Conservation (phyloP, 2,329 filamentous ascomycete species). For the Neofusicoccum sp. region DNA sequence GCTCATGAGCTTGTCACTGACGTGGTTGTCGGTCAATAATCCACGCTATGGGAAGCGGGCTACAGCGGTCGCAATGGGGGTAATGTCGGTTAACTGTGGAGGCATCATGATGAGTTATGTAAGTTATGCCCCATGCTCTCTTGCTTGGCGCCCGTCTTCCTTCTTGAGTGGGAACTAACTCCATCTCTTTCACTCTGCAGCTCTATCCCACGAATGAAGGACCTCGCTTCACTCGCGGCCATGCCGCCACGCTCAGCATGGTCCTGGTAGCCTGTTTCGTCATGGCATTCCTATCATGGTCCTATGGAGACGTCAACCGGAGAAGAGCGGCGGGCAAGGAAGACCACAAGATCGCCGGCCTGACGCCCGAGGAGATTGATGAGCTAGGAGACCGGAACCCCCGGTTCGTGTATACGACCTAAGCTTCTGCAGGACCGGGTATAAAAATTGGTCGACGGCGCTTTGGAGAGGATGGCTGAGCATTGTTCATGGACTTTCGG, state of each 20-base stretch:
- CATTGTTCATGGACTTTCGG: no score
- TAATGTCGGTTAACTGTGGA: conserved; percentile 69
- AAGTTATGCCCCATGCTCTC: conserved; percentile 29
- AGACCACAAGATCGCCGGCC: conserved; percentile 42
- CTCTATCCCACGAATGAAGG: conserved; percentile 50
- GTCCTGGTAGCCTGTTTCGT: conserved; percentile 45
- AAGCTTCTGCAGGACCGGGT: no score
- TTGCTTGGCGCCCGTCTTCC: no score
- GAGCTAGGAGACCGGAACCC: conserved; percentile 51
- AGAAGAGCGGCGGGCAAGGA: conserved; percentile 44
- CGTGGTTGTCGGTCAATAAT: conserved; percentile 67
- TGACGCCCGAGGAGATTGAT: conserved; percentile 47
- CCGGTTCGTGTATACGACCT: conserved; percentile 46
- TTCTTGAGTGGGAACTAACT: conserved; percentile 22
- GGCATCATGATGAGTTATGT: conserved; percentile 77
- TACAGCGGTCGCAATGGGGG: conserved; percentile 70
- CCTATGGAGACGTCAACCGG: conserved; percentile 41
- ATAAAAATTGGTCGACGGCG: no score
- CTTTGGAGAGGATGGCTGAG: no score
- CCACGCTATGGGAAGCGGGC: conserved; percentile 78
- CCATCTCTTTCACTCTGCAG: conserved; percentile 25
- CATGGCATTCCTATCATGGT: conserved; percentile 42
- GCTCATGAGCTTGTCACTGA: conserved; percentile 57
- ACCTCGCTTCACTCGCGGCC: conserved; percentile 54
- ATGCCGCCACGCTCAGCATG: conserved; percentile 55